Evolutionary conservation across 331 rosid species (phyloP).

Genomic region (Pyrus hybrid): DNA sequence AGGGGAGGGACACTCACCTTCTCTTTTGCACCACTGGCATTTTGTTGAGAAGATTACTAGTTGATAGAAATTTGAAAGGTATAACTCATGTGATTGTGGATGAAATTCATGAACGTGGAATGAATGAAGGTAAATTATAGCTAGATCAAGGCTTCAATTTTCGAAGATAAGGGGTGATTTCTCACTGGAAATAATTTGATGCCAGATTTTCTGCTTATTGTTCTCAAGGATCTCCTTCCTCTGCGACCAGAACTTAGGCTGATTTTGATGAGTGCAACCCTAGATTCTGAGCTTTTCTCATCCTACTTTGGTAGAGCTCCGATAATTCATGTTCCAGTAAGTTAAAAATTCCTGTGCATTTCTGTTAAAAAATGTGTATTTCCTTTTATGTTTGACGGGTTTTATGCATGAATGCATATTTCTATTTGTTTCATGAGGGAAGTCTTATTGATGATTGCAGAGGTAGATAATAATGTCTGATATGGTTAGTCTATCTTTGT

Average conservation of each 20-base stretch:
- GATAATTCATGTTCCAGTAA: slow-evolving; percentile 60
- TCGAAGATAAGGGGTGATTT: slow-evolving; percentile 21
- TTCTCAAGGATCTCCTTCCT: slow-evolving; percentile 90
- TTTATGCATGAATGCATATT: not conserved
- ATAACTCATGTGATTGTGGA: slow-evolving; percentile 56
- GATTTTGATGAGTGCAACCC: slow-evolving; percentile 96
- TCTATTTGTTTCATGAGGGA: not conserved
- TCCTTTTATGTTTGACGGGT: not conserved
- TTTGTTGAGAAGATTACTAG: slow-evolving; percentile 83
- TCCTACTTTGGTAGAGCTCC: slow-evolving; percentile 68
- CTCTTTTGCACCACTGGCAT: slow-evolving; percentile 98
- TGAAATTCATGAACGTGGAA: slow-evolving; percentile 63
- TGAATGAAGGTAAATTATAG: slow-evolving; percentile 76
- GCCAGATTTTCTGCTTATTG: slow-evolving; percentile 93
- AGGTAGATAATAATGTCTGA: not conserved
- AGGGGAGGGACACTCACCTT: slow-evolving; percentile 84
- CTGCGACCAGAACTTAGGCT: slow-evolving; percentile 76
- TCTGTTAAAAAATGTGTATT: not conserved
- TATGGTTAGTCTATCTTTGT: not conserved
- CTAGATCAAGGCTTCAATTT: slow-evolving; percentile 14
- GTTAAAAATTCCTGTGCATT: slow-evolving; percentile 3
- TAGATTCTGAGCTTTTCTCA: slow-evolving; percentile 86
- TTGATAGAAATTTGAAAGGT: slow-evolving; percentile 79
- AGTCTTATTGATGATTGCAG: not conserved
- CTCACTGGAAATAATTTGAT: slow-evolving; percentile 31